Evolutionary conservation across 2,329 filamentous ascomycete genomes (phyloP).

Genomic region (Claviceps sp.): DNA sequence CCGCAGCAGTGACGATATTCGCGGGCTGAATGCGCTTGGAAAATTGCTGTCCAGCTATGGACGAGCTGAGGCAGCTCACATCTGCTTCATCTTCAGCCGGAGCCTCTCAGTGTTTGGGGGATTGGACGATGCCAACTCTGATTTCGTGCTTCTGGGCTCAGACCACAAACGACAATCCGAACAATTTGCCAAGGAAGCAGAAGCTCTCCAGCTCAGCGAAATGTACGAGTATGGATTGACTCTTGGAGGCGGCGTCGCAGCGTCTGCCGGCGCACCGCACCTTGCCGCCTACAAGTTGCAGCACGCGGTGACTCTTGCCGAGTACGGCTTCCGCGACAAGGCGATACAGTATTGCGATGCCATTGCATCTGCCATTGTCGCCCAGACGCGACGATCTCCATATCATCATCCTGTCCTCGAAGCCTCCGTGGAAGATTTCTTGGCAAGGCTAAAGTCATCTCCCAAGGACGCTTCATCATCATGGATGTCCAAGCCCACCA

Average conservation of each 20-base stretch:
- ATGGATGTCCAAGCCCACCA: slow-evolving; percentile 89
- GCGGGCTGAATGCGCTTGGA: slow-evolving; percentile 67
- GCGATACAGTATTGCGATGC: slow-evolving; percentile 86
- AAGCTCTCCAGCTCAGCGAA: slow-evolving; percentile 87
- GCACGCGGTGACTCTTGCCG: slow-evolving; percentile 71
- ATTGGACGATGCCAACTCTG: slow-evolving; percentile 63
- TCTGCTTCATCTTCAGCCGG: slow-evolving; percentile 83
- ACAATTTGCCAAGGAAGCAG: slow-evolving; percentile 65
- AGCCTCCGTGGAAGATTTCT: slow-evolving; percentile 67
- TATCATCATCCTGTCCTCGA: slow-evolving; percentile 75
- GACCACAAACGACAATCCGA: slow-evolving; percentile 62
- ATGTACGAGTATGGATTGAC: slow-evolving; percentile 85
- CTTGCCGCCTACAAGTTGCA: slow-evolving; percentile 84
- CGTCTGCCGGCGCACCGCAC: slow-evolving; percentile 56
- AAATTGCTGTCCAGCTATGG: slow-evolving; percentile 75
- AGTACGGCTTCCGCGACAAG: slow-evolving; percentile 68
- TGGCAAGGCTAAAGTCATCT: slow-evolving; percentile 69
- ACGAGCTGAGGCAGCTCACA: slow-evolving; percentile 79
- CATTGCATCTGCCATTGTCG: slow-evolving; percentile 61
- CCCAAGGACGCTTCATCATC: slow-evolving; percentile 70
- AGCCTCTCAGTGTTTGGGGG: slow-evolving; percentile 61
- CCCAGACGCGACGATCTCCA: slow-evolving; percentile 69
- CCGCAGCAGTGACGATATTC: slow-evolving; percentile 64
- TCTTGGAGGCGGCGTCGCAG: slow-evolving; percentile 42
- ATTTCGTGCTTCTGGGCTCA: slow-evolving; percentile 73